phyloP scores from a whole-genome alignment of 2,329 filamentous ascomycete species.

The Tolypocladium endophyticum region DNA sequence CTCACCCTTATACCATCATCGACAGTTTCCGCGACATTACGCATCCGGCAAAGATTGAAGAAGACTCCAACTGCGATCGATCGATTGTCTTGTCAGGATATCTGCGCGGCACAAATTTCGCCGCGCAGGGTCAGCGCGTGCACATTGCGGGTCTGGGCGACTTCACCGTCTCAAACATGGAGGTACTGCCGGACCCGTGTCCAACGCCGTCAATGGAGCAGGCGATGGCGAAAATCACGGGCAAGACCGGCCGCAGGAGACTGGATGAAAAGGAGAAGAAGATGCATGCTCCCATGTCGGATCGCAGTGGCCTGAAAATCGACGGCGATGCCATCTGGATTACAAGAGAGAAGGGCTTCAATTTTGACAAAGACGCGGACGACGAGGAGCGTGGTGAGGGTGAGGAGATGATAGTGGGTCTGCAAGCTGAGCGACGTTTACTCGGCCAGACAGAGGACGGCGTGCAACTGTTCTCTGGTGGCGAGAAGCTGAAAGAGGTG shows the following conservation, averaged over 20 bases:
- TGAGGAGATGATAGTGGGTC: constrained; percentile 83
- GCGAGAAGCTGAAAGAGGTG: constrained; percentile 53
- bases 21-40: constrained; percentile 95
- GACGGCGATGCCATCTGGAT: constrained; percentile 97
- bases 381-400: constrained; percentile 76
- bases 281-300: constrained; percentile 94
- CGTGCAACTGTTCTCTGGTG: constrained; percentile 75
- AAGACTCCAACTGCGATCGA: constrained; percentile 80
- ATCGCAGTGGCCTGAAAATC: constrained; percentile 89
- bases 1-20: constrained; percentile 85
- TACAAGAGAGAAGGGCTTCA: constrained; percentile 59
- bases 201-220: constrained; percentile 88
- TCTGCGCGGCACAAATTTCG: constrained; percentile 87
- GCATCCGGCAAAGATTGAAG: constrained; percentile 82
- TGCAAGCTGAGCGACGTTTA: constrained; percentile 73
- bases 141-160: constrained; percentile 92
- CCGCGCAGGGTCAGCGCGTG: constrained; percentile 72
- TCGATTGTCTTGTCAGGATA: constrained; percentile 90
- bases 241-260: constrained; percentile 69
- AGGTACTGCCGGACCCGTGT: constrained; percentile 85
- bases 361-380: constrained; percentile 59
- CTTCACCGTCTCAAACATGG: constrained; percentile 71
- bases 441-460: constrained; percentile 76
- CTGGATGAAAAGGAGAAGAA: constrained; percentile 96
- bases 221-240: constrained; percentile 70